phyloP scores from a whole-genome alignment of 2,329 filamentous ascomycete species.

The Sporothrix phasma region DNA sequence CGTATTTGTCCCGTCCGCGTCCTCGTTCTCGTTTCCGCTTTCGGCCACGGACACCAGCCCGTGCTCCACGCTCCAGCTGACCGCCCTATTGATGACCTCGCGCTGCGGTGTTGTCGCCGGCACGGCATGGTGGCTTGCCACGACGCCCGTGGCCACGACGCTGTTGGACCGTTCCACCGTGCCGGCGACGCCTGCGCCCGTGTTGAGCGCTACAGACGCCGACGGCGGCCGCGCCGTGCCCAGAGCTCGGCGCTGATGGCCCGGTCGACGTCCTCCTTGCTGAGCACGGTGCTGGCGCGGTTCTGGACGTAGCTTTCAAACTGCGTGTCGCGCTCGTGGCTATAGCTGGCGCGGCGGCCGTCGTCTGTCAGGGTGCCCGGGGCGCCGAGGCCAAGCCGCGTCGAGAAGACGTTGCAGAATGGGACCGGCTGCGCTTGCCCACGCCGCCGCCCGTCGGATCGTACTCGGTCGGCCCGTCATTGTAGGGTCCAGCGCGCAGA shows the following conservation, averaged over 20 bases:
- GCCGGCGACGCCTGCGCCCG: not conserved
- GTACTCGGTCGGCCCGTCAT: slow-evolving; percentile 17
- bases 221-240: slow-evolving; percentile 13
- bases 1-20: not conserved
- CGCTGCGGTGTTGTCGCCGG: slow-evolving; percentile 7
- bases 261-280: slow-evolving; percentile 25
- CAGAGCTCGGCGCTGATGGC: slow-evolving; percentile 29
- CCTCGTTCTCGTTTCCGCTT: not conserved
- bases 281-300: slow-evolving; percentile 14
- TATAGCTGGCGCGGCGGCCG: slow-evolving; percentile 19
- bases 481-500: slow-evolving; percentile 16
- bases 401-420: slow-evolving; percentile 9
- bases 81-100: slow-evolving; percentile 22
- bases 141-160: slow-evolving; percentile 21
- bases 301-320: slow-evolving; percentile 22
- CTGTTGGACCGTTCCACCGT: slow-evolving; percentile 22
- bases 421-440: slow-evolving; percentile 15
- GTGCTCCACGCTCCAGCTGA: slow-evolving; percentile 31
- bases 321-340: slow-evolving; percentile 24
- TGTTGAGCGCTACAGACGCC: not conserved
- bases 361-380: not conserved
- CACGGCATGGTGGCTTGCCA: slow-evolving; percentile 13
- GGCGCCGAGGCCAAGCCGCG: not conserved
- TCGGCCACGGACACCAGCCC: slow-evolving; percentile 32
- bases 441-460: not conserved